A percentile compares a stretch with the other conserved stretches of the same genome.
phyloP scores from a whole-genome alignment of 768 basidiomycete genomes.

The Naganishia vishniacii region DNA sequence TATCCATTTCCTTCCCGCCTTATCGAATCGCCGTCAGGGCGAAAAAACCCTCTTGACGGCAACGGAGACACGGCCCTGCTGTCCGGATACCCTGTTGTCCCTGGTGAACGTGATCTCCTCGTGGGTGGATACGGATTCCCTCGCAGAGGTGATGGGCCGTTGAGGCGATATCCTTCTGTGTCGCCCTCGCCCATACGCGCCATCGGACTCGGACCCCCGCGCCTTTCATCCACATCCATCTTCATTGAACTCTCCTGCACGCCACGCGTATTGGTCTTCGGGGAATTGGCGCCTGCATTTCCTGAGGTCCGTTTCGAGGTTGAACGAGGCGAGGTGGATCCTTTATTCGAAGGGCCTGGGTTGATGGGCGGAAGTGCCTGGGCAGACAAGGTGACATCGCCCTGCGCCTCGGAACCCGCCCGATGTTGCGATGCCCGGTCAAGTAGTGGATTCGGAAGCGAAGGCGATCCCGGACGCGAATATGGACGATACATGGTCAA shows the following conservation, averaged over 20 bases:
- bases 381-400: background rate
- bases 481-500: slow-evolving; percentile 12
- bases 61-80: background rate
- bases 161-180: background rate
- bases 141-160: background rate
- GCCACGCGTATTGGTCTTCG: background rate
- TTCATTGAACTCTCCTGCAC: background rate
- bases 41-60: background rate
- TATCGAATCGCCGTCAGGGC: background rate
- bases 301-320: background rate
- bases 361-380: background rate
- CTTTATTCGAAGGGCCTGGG: background rate
- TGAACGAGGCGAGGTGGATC: background rate
- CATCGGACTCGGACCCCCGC: background rate
- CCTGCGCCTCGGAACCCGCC: background rate
- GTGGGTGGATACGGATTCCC: background rate
- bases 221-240: background rate
- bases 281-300: background rate
- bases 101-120: slow-evolving; percentile 6
- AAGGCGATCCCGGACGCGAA: slow-evolving; percentile 10
- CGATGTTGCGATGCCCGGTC: slow-evolving; percentile 16
- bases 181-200: background rate
- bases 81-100: background rate
- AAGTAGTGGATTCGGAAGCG: slow-evolving; percentile 9
- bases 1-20: background rate